phyloP scores from a whole-genome alignment of 2,329 filamentous ascomycete species.

The Rhynchosporium secalis region DNA sequence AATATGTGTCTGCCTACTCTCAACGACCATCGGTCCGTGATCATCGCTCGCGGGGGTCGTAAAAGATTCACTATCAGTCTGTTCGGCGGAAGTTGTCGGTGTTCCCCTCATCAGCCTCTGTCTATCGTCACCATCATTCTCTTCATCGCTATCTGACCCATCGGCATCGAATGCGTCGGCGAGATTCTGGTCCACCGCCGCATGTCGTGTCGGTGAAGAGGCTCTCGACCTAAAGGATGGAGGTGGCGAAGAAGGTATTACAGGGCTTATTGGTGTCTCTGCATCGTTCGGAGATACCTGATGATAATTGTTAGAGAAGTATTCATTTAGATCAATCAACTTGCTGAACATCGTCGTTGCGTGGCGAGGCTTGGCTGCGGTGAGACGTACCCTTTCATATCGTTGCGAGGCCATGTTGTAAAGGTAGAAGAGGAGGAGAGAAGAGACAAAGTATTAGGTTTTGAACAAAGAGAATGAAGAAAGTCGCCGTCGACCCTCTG shows the following conservation, averaged over 20 bases:
- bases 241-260: slow-evolving; percentile 53
- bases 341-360: slow-evolving; percentile 19
- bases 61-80: slow-evolving; percentile 38
- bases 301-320: slow-evolving; percentile 28
- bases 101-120: slow-evolving; percentile 79
- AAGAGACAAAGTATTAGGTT: slow-evolving; percentile 6
- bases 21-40: slow-evolving; percentile 28
- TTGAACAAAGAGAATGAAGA: slow-evolving; percentile 31
- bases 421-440: too few relatives aligned
- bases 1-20: slow-evolving; percentile 34
- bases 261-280: slow-evolving; percentile 43
- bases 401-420: slow-evolving; percentile 39
- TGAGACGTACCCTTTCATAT: slow-evolving; percentile 57
- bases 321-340: neutral
- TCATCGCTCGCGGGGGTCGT: slow-evolving; percentile 24
- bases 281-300: slow-evolving; percentile 62
- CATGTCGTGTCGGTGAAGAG: slow-evolving; percentile 60
- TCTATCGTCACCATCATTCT: slow-evolving; percentile 76
- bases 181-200: slow-evolving; percentile 67
- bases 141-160: slow-evolving; percentile 69
- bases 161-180: slow-evolving; percentile 90
- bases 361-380: slow-evolving; percentile 28
- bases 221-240: slow-evolving; percentile 88
- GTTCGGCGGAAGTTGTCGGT: slow-evolving; percentile 31
- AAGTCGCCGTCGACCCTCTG: slow-evolving; percentile 21